Conservation (phyloP, 371 early-diverging fungal genomes). For the Saksenaea oblongispora region DNA sequence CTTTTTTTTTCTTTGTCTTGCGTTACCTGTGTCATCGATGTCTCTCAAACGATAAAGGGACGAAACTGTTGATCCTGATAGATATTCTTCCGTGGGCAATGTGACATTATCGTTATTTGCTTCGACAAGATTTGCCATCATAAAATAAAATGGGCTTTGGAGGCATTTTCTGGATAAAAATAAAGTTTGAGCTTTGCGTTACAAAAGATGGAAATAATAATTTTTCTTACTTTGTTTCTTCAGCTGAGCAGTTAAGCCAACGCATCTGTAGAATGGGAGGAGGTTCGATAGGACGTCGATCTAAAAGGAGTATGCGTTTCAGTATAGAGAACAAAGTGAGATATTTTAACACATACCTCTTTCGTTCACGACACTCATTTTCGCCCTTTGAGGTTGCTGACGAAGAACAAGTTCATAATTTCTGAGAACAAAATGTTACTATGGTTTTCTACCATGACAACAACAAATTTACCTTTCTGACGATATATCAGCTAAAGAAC, state of each 20-base stretch:
- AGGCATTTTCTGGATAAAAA: constrained; percentile 50
- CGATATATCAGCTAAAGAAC: background rate
- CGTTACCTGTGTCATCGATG: constrained; percentile 56
- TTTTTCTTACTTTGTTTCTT: constrained; percentile 39
- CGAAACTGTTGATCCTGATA: constrained; percentile 79
- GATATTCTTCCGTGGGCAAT: constrained; percentile 22
- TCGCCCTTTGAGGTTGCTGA: constrained; percentile 27
- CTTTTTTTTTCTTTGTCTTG: constrained; percentile 1
- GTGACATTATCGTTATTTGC: constrained; percentile 34
- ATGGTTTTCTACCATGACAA: background rate
- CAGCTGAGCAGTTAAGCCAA: constrained; percentile 30
- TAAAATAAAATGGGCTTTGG: constrained; percentile 72
- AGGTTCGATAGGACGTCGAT: constrained; percentile 49
- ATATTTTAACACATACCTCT: constrained; percentile 4
- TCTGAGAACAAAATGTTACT: constrained; percentile 8
- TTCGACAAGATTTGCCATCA: constrained; percentile 63
- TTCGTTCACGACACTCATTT: constrained; percentile 16
- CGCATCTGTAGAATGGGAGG: constrained; percentile 48
- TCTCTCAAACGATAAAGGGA: constrained; percentile 83
- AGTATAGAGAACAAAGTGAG: background rate
- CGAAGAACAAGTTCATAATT: constrained; percentile 10
- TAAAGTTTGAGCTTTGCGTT: constrained; percentile 4
- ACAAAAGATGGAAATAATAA: background rate
- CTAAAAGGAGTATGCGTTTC: constrained; percentile 7
- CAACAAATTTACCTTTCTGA: background rate